phyloP scores from a whole-genome alignment of 257 asterid genomes.

The Forsythia viridissima region DNA sequence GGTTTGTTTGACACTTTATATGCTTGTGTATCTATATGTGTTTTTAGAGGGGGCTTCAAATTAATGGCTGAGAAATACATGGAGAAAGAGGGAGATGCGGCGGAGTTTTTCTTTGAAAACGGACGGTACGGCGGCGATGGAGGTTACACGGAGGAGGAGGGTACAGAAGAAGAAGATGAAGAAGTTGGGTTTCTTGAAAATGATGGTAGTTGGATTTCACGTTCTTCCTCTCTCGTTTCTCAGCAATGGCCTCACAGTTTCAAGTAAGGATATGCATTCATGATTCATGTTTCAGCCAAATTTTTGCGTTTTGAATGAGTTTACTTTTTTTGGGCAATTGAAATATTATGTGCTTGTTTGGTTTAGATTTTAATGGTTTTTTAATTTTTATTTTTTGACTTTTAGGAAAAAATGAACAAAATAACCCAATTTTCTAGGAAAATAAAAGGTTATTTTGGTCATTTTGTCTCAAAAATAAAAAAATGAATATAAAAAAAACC shows the following conservation, averaged over 20 bases:
- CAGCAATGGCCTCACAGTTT: conserved; percentile 97
- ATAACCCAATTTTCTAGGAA: too few species aligned
- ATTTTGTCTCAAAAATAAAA: too few species aligned
- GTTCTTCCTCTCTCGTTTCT: conserved; percentile 46
- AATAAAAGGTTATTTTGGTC: too few species aligned
- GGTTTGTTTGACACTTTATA: neutral
- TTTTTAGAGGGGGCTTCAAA: too few species aligned
- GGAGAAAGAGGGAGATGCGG: conserved; percentile 23
- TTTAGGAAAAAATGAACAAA: too few species aligned
- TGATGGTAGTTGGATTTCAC: conserved; percentile 27
- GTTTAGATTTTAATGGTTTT: too few species aligned
- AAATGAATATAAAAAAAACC: too few species aligned
- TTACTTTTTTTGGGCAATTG: neutral
- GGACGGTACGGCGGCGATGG: conserved; percentile 35
- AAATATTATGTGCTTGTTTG: too few species aligned
- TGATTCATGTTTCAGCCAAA: neutral
- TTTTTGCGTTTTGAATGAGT: neutral
- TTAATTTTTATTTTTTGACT: too few species aligned
- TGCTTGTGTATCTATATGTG: neutral
- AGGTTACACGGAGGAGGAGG: conserved; percentile 28
- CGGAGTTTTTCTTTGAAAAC: conserved; percentile 46
- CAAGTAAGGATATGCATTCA: conserved; percentile 39
- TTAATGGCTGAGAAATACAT: conserved; percentile 36
- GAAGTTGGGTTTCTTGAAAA: conserved; percentile 24
- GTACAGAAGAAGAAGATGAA: conserved; percentile 36